Evolutionary conservation across 345 rosid genomes (phyloP), one percentile per base, ranked within the genome.

Genomic region (Kandelia obovata): DNA sequence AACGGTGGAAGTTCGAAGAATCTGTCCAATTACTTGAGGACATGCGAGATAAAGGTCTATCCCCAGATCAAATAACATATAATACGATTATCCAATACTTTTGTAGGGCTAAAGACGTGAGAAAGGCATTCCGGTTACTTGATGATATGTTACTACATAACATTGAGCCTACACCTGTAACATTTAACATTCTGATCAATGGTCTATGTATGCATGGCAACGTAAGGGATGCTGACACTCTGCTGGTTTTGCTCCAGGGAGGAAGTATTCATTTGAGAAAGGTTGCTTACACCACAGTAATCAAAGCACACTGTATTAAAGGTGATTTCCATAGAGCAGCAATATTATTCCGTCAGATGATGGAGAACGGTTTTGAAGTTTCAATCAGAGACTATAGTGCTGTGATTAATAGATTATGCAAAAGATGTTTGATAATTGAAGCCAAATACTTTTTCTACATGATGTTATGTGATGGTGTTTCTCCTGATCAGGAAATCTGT

Each of bases 271-370:
- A 32, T 57, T 61, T 87, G 69, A 73, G 81, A 17, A 89, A 86
- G 69, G 73, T 80, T 77, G 86, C 92, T 71, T 89, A 84, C 70
- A 82, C 86, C 65, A 83, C 89, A 58, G 37, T 89, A 68, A 78
- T 92, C 72, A 92, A 86, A 77, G 94, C 88, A 67, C 92, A 89
- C 75, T 89, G 96, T 68, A 86, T 66, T 28, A 89, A 85, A 73
- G 96, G 96, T 57, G 85, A 86, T 76, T 84, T 78, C 23, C 56
- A 71, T 66, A 75, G 28, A 46, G 90, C 83, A 26, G 64, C 64
- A 39, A 27, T 55, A 37, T 78, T 77, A 62, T 89, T 92, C 56
- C 6, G 2, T 73, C 83, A 82, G 72, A 79, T 92, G 87, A 62
- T 86, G 71, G 87, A 84, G 63, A 79, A 78, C 66, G 89, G 88